A percentile compares a stretch with the other conserved stretches of the same genome.
phyloP scores from a whole-genome alignment of 139 green algal genomes.

The Raphidocelis subcapitata region DNA sequence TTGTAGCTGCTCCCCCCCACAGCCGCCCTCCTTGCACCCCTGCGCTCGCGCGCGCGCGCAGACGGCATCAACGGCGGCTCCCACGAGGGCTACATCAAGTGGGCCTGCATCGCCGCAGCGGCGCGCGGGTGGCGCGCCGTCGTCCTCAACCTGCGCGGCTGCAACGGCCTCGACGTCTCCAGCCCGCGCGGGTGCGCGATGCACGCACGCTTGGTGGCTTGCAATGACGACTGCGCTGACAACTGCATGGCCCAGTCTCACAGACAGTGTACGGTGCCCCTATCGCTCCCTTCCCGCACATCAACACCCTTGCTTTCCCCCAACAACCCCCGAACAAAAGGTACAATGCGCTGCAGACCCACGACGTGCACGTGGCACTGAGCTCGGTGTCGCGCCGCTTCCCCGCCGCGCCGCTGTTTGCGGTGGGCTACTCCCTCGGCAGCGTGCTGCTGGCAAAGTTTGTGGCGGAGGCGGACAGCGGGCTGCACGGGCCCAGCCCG shows the following conservation, averaged over 20 bases:
- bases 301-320: not conserved
- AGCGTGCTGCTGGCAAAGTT: constrained; percentile 77
- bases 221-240: not conserved
- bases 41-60: no score
- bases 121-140: constrained; percentile 49
- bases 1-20: no score
- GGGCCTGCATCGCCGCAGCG: constrained; percentile 46
- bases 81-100: constrained; percentile 75
- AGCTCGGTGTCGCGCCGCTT: constrained; percentile 39
- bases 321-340: not conserved
- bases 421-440: constrained; percentile 72
- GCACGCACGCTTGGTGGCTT: no score
- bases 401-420: constrained; percentile 56
- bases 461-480: constrained; percentile 59
- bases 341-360: constrained; percentile 20
- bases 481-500: constrained; percentile 29
- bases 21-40: no score
- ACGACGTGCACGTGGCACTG: constrained; percentile 21
- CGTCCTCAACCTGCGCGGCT: constrained; percentile 73
- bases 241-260: not conserved
- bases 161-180: constrained; percentile 61
- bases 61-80: constrained; percentile 46
- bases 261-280: no score
- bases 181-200: constrained; percentile 19
- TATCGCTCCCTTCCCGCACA: no score